These are phyloP conservation scores for Irpex lacteus DNA, from an alignment of 1,284 basidiomycete species.

Conservation along the genomic window DNA sequence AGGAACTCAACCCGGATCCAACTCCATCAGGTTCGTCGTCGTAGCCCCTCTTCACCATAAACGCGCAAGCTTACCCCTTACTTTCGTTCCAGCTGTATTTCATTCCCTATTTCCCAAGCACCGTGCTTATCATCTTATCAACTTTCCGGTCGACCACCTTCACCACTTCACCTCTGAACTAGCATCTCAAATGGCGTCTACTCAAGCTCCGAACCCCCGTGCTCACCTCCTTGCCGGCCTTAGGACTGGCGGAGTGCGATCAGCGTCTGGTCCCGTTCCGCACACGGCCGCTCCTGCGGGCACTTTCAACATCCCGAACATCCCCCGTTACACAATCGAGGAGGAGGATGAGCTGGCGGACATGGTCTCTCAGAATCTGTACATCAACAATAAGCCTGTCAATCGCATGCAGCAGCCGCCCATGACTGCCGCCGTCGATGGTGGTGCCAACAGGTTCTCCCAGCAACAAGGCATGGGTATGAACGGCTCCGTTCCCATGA, in stretches of 20 bases:
- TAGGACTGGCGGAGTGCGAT: constrained; percentile 81
- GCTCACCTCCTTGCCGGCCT: constrained; percentile 82
- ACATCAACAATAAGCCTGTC: constrained; percentile 32
- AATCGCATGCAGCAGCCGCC: constrained; percentile 43
- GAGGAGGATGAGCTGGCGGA: constrained; percentile 60
- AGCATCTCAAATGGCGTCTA: constrained; percentile 50
- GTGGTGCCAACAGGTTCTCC: constrained; percentile 58
- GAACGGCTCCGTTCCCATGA: constrained; percentile 52
- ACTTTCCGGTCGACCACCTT: constrained; percentile 22
- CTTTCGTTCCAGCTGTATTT: constrained; percentile 25
- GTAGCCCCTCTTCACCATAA: constrained; percentile 15
- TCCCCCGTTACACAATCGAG: constrained; percentile 48
- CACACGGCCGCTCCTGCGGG: constrained; percentile 65
- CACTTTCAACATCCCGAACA: constrained; percentile 59
- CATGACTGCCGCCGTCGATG: constrained; percentile 70
- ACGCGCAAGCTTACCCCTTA: constrained; percentile 11
- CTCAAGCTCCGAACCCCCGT: constrained; percentile 57
- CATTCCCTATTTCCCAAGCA: constrained; percentile 16
- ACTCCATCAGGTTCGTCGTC: constrained; percentile 21
- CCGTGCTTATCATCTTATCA: constrained; percentile 16
- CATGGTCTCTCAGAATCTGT: constrained; percentile 45
- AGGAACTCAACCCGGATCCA: constrained; percentile 14
- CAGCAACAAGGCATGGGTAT: constrained; percentile 50
- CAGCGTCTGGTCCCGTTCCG: constrained; percentile 54
- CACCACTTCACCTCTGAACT: constrained; percentile 30